Evolutionary conservation across 176 grass and related monocot genomes (phyloP).

Genomic region (Coix lacrymajobi): DNA sequence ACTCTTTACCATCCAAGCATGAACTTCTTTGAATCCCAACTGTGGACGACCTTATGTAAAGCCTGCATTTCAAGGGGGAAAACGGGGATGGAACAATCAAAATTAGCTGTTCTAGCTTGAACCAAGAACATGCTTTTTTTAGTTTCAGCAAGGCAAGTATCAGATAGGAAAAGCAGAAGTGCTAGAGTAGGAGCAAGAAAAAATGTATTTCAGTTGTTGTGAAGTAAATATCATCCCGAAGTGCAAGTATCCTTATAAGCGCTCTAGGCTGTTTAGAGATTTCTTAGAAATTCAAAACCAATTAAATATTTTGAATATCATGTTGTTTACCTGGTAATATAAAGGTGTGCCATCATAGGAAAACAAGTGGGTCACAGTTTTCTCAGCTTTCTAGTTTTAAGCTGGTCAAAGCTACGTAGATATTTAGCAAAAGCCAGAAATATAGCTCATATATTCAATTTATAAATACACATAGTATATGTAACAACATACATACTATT

Average conservation of each 20-base stretch:
- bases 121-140: neutral
- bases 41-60: constrained; percentile 78
- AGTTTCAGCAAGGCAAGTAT: constrained; percentile 16
- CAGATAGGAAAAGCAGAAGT: neutral
- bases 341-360: neutral
- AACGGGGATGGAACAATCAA: neutral
- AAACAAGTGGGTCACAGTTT: neutral
- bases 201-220: neutral
- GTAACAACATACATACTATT: no score
- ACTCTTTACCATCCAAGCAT: constrained; percentile 73
- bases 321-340: neutral
- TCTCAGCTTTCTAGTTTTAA: neutral
- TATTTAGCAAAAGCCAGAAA: neutral
- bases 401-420: neutral
- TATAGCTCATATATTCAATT: no score
- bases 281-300: neutral
- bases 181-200: neutral
- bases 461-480: no score
- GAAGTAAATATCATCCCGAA: neutral
- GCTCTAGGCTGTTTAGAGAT: neutral
- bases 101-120: neutral
- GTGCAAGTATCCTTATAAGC: neutral
- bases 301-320: neutral
- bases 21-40: constrained; percentile 63
- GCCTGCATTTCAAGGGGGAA: constrained; percentile 42